Conservation (phyloP, 2,329 filamentous ascomycete species). For the Ambrosiella beaveri region DNA sequence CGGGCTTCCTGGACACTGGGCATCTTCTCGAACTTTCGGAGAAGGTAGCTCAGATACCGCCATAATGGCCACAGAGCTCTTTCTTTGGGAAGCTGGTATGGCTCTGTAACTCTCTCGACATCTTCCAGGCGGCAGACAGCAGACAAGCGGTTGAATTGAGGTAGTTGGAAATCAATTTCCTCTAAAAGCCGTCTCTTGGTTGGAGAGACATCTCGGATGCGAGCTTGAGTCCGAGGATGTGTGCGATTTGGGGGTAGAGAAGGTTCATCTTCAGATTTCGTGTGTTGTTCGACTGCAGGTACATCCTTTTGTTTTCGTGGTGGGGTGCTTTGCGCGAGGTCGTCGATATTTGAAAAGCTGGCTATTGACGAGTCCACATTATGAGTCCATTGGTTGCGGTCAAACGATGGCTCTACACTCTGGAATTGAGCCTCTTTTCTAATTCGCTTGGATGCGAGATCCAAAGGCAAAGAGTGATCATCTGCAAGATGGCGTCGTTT, state of each 20-base stretch:
- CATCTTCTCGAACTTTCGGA: conserved; percentile 5
- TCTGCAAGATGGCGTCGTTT: too few relatives aligned
- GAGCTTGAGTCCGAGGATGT: too few relatives aligned
- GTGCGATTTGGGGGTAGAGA: too few relatives aligned
- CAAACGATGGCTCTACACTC: too few relatives aligned
- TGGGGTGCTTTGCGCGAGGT: conserved; percentile 7
- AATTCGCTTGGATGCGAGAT: too few relatives aligned
- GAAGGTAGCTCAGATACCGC: conserved; percentile 11
- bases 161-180: background rate
- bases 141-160: background rate
- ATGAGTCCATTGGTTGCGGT: too few relatives aligned
- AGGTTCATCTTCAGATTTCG: too few relatives aligned
- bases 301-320: background rate
- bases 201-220: too few relatives aligned
- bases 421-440: too few relatives aligned
- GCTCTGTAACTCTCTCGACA: background rate
- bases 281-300: background rate
- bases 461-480: too few relatives aligned
- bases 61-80: conserved; percentile 8
- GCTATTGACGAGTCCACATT: too few relatives aligned
- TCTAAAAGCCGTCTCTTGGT: too few relatives aligned
- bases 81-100: conserved; percentile 5
- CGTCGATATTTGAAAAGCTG: background rate
- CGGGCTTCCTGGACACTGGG: background rate
- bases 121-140: background rate